Conservation (phyloP, 805 yeast species). For the Candida tibetensis region DNA sequence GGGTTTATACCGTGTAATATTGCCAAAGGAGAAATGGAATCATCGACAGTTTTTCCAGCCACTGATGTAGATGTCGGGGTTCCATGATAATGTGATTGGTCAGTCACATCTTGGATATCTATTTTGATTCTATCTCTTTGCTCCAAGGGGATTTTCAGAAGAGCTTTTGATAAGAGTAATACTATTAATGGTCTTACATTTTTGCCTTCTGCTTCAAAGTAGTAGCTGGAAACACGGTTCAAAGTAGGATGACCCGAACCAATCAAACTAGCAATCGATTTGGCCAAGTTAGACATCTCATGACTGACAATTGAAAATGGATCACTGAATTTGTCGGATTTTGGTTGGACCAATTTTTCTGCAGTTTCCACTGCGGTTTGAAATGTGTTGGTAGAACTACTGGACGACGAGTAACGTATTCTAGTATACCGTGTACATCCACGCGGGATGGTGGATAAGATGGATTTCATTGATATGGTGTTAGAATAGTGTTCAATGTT, state of each 20-base stretch:
- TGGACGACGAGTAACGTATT: neutral
- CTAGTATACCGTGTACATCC: neutral
- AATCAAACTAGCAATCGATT: conserved; percentile 78
- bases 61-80: conserved; percentile 52
- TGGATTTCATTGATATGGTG: neutral
- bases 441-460: neutral
- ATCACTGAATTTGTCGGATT: conserved; percentile 53
- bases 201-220: conserved; percentile 95
- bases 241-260: conserved; percentile 94
- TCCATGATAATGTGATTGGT: conserved; percentile 60
- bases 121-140: conserved; percentile 63
- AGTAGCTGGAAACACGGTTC: conserved; percentile 89
- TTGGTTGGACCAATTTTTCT: conserved; percentile 69
- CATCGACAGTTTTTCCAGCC: conserved; percentile 58
- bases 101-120: conserved; percentile 63
- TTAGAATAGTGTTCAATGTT: neutral
- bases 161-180: conserved; percentile 74
- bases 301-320: conserved; percentile 89
- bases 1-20: conserved; percentile 91
- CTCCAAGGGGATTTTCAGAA: conserved; percentile 67
- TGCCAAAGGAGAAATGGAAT: conserved; percentile 74
- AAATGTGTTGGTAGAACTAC: conserved; percentile 14
- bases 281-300: conserved; percentile 88
- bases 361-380: conserved; percentile 67
- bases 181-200: conserved; percentile 92